Conservation (phyloP, 768 basidiomycete genomes). For the Cubamyces lactineus region DNA sequence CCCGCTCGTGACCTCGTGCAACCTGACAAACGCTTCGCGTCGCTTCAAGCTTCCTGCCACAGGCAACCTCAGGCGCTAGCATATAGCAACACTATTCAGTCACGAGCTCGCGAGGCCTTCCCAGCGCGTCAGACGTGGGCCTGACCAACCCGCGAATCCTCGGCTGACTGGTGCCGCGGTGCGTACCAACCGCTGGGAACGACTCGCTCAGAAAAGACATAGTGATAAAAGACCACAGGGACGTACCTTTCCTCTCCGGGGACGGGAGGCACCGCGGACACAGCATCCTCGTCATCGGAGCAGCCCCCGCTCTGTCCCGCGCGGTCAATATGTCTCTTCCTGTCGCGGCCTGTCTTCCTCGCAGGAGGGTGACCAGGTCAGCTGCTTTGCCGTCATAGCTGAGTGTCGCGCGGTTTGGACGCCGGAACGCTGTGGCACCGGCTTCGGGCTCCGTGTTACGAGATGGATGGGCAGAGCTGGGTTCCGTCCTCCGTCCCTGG, state of each 20-base stretch:
- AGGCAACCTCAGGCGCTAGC: neutral
- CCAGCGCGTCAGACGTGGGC: neutral
- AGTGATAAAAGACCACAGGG: slow-evolving; percentile 1
- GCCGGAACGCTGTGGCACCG: slow-evolving; percentile 12
- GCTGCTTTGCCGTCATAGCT: slow-evolving; percentile 3
- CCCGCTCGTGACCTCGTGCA: no score
- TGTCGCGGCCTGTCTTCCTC: neutral
- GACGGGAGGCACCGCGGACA: slow-evolving; percentile 11
- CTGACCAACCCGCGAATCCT: neutral
- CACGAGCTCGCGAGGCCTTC: slow-evolving; percentile 14
- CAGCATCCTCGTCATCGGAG: slow-evolving; percentile 12
- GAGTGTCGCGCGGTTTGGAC: neutral
- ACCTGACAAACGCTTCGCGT: neutral
- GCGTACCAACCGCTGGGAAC: slow-evolving; percentile 11
- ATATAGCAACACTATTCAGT: neutral
- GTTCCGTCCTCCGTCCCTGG: slow-evolving; percentile 17
- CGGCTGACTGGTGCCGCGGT: slow-evolving; percentile 6
- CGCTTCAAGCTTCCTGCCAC: neutral
- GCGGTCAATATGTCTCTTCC: slow-evolving; percentile 6
- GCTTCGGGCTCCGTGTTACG: slow-evolving; percentile 15
- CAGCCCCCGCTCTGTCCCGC: slow-evolving; percentile 15
- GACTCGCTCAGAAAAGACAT: neutral
- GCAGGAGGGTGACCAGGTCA: slow-evolving; percentile 13
- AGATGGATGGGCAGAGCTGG: neutral
- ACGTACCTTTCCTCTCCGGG: slow-evolving; percentile 6